Conservation (phyloP, 176 grass and related monocot genomes). For the Guadua angustifolia region DNA sequence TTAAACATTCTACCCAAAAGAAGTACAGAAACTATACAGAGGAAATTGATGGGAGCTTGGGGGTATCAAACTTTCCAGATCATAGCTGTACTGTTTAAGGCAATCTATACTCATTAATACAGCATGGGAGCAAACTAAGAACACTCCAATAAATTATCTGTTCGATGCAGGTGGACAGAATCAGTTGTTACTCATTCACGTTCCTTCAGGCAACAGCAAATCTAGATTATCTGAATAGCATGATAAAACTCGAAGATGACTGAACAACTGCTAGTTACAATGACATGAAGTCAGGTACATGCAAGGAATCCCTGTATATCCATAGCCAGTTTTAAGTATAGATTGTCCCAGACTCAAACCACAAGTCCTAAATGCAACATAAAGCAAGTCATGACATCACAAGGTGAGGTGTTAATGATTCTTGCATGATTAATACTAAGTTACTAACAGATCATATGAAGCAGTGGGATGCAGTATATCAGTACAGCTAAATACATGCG, state of each 20-base stretch:
- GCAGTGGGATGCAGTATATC: not conserved
- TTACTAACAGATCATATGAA: not conserved
- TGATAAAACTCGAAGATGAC: not conserved
- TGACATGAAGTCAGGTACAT: not conserved
- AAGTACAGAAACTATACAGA: no score
- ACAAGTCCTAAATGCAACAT: slow-evolving; percentile 14
- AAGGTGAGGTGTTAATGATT: not conserved
- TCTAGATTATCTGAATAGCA: not conserved
- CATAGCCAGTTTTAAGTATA: slow-evolving; percentile 7
- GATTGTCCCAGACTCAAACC: slow-evolving; percentile 16
- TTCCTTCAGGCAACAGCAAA: not conserved
- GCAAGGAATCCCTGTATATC: not conserved
- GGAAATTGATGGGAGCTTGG: no score
- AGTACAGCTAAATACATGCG: not conserved
- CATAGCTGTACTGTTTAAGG: not conserved
- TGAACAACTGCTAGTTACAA: not conserved
- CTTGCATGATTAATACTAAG: not conserved
- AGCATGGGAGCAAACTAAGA: not conserved
- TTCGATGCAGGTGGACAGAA: not conserved
- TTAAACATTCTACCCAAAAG: not conserved
- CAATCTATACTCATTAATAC: not conserved
- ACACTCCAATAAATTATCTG: not conserved
- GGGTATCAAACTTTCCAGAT: not conserved
- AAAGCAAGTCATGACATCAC: not conserved
- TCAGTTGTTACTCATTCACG: not conserved